Evolutionary conservation across 2,329 filamentous ascomycete genomes (phyloP), one percentile per base, ranked within the genome.

Genomic region (Cladosporium phlei): DNA sequence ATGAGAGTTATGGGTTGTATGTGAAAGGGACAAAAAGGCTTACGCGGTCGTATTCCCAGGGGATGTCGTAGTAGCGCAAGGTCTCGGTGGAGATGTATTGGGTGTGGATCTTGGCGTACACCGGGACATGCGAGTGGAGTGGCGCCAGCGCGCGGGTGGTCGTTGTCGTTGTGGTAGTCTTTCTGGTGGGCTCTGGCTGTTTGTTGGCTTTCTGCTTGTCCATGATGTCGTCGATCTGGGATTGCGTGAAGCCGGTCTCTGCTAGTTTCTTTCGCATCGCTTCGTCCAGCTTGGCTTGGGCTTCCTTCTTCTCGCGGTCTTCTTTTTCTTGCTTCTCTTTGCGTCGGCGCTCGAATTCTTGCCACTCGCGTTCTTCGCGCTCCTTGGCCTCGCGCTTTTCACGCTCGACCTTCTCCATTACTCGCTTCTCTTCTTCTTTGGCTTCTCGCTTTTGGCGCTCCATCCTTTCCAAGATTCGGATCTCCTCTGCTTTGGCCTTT

Each of bases 201-300:
- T 55, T 57, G 60, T 69, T 63, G 50, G 65, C 63, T 54, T 71
- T 71, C 53, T 73, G 69, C 11, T 71, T 69, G 47, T 72, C 66
- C 37, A 74, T 63, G 54, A 74, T 69, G 27, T 66, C 66, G 34
- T 74, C 68, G 51, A 75, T 74, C 49, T 72, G 69, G 49, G 69
- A 67, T 40, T 72, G 66, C 32, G 71, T 66, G 53, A 71, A 73
- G 37, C 72, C 72, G 12, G 69, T 65, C 44, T 69, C 64, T 20
- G 64, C 58, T 3, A 75, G 62, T 4, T 67, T 63, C 48, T 69
- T 67, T 47, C 67, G 66, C 70, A 75, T 73, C 27, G 64, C 60
- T 12, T 65, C 62, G 38, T 73, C 69, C n/a, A 74, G 55, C 46
- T 66, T 62, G 46, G 66, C 65, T 42, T 72, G 53, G 2, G 65